Percentiles rank a stretch among this genome's conserved stretches.
Conservation (phyloP, 2,329 filamentous ascomycete genomes). For the Paraphaeosphaeria minitans region DNA sequence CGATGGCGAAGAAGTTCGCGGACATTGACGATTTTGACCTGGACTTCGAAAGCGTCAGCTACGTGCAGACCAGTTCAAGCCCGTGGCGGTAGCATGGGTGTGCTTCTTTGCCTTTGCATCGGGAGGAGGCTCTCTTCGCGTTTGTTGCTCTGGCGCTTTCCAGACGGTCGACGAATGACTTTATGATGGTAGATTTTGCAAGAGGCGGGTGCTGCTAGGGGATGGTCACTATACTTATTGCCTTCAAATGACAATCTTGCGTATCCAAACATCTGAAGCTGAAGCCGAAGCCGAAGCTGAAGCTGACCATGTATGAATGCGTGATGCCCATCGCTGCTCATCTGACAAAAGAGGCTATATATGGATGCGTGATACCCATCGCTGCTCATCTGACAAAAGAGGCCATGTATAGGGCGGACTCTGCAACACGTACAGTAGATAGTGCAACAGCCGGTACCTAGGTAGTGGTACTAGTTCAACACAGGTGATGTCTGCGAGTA, state of each 20-base stretch:
- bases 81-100: slow-evolving; percentile 41
- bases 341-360: not conserved
- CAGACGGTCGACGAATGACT: slow-evolving; percentile 3
- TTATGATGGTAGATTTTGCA: slow-evolving; percentile 1
- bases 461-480: not conserved
- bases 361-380: not conserved
- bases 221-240: not conserved
- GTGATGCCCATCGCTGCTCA: not conserved
- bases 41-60: slow-evolving; percentile 55
- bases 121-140: not conserved
- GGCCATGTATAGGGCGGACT: not conserved
- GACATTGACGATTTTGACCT: slow-evolving; percentile 58
- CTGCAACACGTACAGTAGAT: not conserved
- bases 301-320: not conserved
- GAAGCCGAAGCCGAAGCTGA: not conserved
- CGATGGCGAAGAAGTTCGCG: slow-evolving; percentile 54
- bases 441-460: not conserved
- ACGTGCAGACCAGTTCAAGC: slow-evolving; percentile 47
- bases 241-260: not conserved
- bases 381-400: not conserved
- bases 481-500: no score
- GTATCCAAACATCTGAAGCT: not conserved
- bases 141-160: not conserved
- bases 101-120: not conserved
- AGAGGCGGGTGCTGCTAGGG: not conserved